phyloP scores from a whole-genome alignment of 148 eudicot genomes.

The Gaultheria prostrata region DNA sequence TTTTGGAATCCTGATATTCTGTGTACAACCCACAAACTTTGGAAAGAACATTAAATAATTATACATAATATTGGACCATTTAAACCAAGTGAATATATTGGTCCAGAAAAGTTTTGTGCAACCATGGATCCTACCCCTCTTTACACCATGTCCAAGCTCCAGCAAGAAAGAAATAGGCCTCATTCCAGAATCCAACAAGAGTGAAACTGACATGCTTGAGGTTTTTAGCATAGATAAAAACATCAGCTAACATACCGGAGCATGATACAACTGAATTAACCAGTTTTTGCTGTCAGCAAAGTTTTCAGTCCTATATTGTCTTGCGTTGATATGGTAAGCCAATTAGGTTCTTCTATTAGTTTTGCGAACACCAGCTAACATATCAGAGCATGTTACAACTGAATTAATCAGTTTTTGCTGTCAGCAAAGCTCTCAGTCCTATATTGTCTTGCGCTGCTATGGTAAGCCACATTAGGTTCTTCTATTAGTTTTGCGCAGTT shows the following conservation, averaged over 20 bases:
- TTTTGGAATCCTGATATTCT: background rate
- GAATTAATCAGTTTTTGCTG: background rate
- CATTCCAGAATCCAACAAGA: background rate
- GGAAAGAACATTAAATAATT: background rate
- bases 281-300: background rate
- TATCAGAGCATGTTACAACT: background rate
- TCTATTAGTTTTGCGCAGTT: background rate
- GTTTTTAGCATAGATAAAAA: background rate
- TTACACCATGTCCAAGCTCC: background rate
- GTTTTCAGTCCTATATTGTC: background rate
- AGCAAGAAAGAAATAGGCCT: background rate
- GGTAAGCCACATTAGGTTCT: background rate
- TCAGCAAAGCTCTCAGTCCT: background rate
- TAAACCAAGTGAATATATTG: background rate
- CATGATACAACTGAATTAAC: background rate
- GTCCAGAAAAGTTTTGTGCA: background rate
- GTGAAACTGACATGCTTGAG: background rate
- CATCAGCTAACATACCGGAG: background rate
- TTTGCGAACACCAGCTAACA: background rate
- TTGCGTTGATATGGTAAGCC: background rate
- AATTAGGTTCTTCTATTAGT: background rate
- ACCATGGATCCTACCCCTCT: background rate
- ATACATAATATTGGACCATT: background rate
- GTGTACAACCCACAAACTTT: background rate
- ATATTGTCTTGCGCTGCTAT: background rate